These are phyloP conservation scores for Inga oerstediana DNA, from an alignment of 306 rosid species.

Conservation along the genomic window DNA sequence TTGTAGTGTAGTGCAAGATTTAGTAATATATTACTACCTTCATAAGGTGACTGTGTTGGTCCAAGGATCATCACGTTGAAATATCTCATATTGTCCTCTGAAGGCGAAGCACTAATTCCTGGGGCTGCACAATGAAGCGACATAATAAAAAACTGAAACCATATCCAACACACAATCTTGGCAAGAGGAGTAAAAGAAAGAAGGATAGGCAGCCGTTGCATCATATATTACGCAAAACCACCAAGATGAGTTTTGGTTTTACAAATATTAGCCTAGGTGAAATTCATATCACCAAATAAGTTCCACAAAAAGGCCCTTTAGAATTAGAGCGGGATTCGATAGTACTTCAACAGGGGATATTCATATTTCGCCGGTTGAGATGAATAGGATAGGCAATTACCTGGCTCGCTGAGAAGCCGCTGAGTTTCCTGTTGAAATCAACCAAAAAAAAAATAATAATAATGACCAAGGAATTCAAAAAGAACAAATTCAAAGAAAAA, in stretches of 20 bases:
- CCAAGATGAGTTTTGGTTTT: neutral
- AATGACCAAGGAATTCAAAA: conserved; percentile 17
- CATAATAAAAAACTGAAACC: conserved; percentile 21
- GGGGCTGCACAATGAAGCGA: conserved; percentile 67
- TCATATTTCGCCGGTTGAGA: conserved; percentile 7
- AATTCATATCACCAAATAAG: neutral
- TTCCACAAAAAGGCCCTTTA: neutral
- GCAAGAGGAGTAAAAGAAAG: neutral
- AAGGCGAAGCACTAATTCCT: conserved; percentile 95
- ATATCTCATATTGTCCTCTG: conserved; percentile 92
- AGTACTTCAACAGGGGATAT: neutral
- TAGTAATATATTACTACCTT: conserved; percentile 60
- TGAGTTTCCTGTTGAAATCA: conserved; percentile 78
- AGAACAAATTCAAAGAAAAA: conserved; percentile 28
- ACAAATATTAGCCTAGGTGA: neutral
- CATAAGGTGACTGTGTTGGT: conserved; percentile 92
- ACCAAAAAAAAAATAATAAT: no score
- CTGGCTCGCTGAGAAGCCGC: conserved; percentile 96
- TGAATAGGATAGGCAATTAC: conserved; percentile 37
- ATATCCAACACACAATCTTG: neutral
- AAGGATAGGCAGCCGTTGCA: neutral
- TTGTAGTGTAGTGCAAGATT: neutral
- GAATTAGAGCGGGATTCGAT: neutral
- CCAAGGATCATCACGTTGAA: conserved; percentile 98
- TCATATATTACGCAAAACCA: conserved; percentile 3